Conservation (phyloP, 352 stramenopile genomes). For the Globisporangium orthogonon region DNA sequence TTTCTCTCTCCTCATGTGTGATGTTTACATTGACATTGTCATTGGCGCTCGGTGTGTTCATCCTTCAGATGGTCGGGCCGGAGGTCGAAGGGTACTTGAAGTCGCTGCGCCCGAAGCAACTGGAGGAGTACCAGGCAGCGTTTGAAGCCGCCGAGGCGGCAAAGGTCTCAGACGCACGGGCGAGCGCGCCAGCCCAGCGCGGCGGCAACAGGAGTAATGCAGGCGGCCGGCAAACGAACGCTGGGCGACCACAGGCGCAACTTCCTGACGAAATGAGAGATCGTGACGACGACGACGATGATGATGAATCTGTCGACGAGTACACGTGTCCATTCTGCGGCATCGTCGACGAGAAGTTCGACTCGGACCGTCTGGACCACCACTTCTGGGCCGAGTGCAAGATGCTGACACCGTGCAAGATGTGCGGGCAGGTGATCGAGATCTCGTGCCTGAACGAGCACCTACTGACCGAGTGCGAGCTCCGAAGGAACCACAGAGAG, state of each 20-base stretch:
- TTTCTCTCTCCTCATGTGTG: background rate
- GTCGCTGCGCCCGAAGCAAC: slow-evolving; percentile 81
- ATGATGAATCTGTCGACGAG: slow-evolving; percentile 69
- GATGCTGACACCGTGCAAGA: slow-evolving; percentile 90
- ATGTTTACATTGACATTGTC: background rate
- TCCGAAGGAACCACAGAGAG: slow-evolving; percentile 74
- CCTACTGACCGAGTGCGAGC: slow-evolving; percentile 85
- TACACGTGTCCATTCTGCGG: slow-evolving; percentile 91
- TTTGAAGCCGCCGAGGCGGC: slow-evolving; percentile 67
- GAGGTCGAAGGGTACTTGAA: slow-evolving; percentile 80
- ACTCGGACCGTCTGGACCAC: slow-evolving; percentile 86
- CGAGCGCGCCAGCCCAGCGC: slow-evolving; percentile 10
- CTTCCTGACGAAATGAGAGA: slow-evolving; percentile 18
- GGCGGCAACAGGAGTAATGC: background rate
- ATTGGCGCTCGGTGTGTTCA: background rate
- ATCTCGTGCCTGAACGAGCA: slow-evolving; percentile 88
- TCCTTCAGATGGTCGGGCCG: slow-evolving; percentile 28
- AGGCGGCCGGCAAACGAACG: slow-evolving; percentile 5
- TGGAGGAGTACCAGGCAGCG: slow-evolving; percentile 87
- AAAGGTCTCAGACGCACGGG: slow-evolving; percentile 21
- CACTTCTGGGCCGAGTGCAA: slow-evolving; percentile 91
- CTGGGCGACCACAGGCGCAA: slow-evolving; percentile 10
- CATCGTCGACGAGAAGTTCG: slow-evolving; percentile 81
- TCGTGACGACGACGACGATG: slow-evolving; percentile 37
- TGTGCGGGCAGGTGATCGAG: slow-evolving; percentile 92